These are phyloP conservation scores for Bipolaris gigantea DNA, from an alignment of 2,329 filamentous ascomycete genomes.

Conservation along the genomic window DNA sequence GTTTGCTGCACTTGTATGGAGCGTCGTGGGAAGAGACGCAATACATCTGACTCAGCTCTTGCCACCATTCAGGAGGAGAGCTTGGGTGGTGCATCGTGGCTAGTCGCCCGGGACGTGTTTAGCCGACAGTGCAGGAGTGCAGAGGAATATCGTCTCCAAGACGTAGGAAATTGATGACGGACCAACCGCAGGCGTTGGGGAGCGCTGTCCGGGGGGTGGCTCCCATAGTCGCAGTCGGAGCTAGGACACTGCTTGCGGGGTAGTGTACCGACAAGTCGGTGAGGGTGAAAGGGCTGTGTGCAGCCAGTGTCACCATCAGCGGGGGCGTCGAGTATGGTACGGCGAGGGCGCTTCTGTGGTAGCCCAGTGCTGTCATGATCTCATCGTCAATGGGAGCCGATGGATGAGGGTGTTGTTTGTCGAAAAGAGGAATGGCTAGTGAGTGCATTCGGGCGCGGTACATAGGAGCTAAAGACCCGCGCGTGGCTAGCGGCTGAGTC, in stretches of 20 bases:
- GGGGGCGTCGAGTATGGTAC: neutral
- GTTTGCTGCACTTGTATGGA: neutral
- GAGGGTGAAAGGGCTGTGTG: constrained; percentile 5
- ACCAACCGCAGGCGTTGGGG: constrained; percentile 5
- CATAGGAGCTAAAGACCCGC: neutral
- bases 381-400: constrained; percentile 2
- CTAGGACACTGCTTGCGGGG: constrained; percentile 6
- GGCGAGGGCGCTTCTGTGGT: constrained; percentile 16
- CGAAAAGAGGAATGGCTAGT: constrained; percentile 1
- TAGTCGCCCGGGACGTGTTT: constrained; percentile 7
- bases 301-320: constrained; percentile 11
- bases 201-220: neutral
- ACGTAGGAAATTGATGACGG: constrained; percentile 10
- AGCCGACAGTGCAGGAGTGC: constrained; percentile 2
- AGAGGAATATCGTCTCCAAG: constrained; percentile 6
- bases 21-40: neutral
- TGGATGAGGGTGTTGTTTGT: constrained; percentile 10
- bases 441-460: neutral
- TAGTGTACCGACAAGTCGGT: constrained; percentile 8
- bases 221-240: neutral
- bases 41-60: neutral
- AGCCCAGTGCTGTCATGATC: constrained; percentile 6
- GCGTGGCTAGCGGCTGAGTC: constrained; percentile 21
- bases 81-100: constrained; percentile 1
- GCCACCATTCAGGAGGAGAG: neutral